Base-by-base conservation (phyloP, 345 rosid species). In the Eucalyptus cloeziana region DNA sequence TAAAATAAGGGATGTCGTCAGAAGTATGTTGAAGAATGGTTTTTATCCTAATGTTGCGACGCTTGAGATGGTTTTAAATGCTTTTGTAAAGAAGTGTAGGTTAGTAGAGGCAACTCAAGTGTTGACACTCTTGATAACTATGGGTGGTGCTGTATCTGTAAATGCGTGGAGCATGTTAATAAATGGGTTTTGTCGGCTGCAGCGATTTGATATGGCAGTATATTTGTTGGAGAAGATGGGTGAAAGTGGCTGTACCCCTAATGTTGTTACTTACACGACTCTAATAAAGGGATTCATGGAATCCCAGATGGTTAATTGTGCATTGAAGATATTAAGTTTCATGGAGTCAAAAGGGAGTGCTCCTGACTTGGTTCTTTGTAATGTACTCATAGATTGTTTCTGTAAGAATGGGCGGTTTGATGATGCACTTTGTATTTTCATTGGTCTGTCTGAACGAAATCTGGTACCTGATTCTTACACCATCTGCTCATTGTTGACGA, bases 381-480 rank as follows among this genome's bases (percentile, higher is more conserved):
- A 96, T 92, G 93, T 95, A 30, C 90, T 96, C 90, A 96, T 96
- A 80, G 93, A 93, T 90, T 87, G 91, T 86, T 93, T 92, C 62
- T 92, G 95, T 25, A 96, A 92, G 92, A 92, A 92, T 49, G 95
- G 95, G 86, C 89, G 89, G 88, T 92, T 91, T 89, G 94, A 93
- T 88, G 94, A 96, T 62, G 99, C 99, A 50, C 90, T 91, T 45
- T 86, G 86, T 67, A 60, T 95, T 86, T 95, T 93, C 89, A 58
- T 76, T n/a, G 71, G 92, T 88, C 90, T 96, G 91, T 85, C 88
- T 15, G 86, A 91, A 31, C 80, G 79, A 87, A 91, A 93, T 5
- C 88, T 96, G 91, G 91, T 91, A 40, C 95, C 97, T 43, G 99
- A 96, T 94, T 88, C 90, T 92, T 96, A 91, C 90, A 96, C 97